These are phyloP conservation scores for Pyricularia sp. DNA, from an alignment of 2,329 filamentous ascomycete species.

Conservation along the genomic window DNA sequence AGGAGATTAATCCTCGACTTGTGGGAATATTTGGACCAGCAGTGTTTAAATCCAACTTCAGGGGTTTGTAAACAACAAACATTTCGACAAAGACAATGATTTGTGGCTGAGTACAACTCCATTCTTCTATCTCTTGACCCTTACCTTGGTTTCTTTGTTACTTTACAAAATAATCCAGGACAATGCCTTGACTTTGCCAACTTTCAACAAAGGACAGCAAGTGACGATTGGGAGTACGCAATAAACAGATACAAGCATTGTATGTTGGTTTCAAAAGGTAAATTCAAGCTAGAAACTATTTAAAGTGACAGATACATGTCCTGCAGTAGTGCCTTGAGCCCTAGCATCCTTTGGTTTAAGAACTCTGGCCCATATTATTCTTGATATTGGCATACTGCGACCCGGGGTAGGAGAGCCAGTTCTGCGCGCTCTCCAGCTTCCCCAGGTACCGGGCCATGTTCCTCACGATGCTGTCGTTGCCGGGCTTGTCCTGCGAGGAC, in stretches of 20 bases:
- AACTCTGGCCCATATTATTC: neutral
- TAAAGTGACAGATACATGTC: neutral
- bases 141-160: neutral
- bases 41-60: neutral
- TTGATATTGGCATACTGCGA: slow-evolving; percentile 46
- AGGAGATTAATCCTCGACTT: neutral
- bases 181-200: neutral
- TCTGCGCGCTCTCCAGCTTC: slow-evolving; percentile 35
- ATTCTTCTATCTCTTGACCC: neutral
- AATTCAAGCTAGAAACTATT: neutral
- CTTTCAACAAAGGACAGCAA: neutral
- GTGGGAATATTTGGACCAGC: neutral
- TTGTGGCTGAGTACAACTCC: neutral
- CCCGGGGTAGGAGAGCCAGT: slow-evolving; percentile 40
- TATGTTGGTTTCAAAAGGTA: neutral
- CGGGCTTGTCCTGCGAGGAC: slow-evolving; percentile 56
- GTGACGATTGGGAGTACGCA: neutral
- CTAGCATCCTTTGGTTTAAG: too few relatives aligned
- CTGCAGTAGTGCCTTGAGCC: neutral
- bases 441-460: slow-evolving; percentile 31
- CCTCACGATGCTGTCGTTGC: slow-evolving; percentile 50
- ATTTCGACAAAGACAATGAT: too few relatives aligned
- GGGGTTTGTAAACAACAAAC: too few relatives aligned
- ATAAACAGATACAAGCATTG: too few relatives aligned
- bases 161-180: neutral